Evolutionary conservation across 805 yeast genomes (phyloP), one percentile per base, ranked within the genome.

Genomic region (Metschnikowia picachoensis): DNA sequence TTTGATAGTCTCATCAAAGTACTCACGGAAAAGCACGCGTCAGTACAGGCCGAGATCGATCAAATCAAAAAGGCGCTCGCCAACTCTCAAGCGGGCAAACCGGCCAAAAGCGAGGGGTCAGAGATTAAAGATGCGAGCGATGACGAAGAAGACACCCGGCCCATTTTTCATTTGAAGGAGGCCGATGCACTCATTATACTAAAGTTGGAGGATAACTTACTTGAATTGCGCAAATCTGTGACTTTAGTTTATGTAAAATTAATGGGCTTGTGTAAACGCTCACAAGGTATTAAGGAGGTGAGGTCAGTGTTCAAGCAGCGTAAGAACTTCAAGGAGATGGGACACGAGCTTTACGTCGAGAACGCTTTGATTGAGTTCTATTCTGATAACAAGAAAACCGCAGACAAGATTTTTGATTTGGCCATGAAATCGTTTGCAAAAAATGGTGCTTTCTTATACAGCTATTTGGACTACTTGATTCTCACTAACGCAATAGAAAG

Each of bases 331-430:
- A 60, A 71, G n/a, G 67, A 71, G 10, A 66, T 85, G 35, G 84
- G 95, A 0, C 81, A 82, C 69, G 88, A 88, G 55, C 77, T 92
- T 16, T 92, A 78, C 64, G 82, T 83, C 16, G 92, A 87, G 48
- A 85, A 86, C 58, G 96, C 97, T 0, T 70, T 80, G 60, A 73
- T 90, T 70, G 99, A 92, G 60, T 82, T 78, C 55, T 80, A 79
- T 55, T 74, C 83, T 48, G 83, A 79, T 49, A 85, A 83, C 50
- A 67, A 76, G 20, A 82, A 79, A 44, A 80, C 87, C 37, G 91
- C 97, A 0, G 70, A 77, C 42, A 83, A 83, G 59, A 82, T 91
- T 15, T 84, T 88, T 61, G 95, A 87, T 64, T 87, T 37, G 97
- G 95, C 48, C 8, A 69, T 87, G 69, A 87, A 81, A 60, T 60